These are phyloP conservation scores for Lasiodiplodia theobromae DNA, from an alignment of 2,329 filamentous ascomycete genomes.

Conservation along the genomic window DNA sequence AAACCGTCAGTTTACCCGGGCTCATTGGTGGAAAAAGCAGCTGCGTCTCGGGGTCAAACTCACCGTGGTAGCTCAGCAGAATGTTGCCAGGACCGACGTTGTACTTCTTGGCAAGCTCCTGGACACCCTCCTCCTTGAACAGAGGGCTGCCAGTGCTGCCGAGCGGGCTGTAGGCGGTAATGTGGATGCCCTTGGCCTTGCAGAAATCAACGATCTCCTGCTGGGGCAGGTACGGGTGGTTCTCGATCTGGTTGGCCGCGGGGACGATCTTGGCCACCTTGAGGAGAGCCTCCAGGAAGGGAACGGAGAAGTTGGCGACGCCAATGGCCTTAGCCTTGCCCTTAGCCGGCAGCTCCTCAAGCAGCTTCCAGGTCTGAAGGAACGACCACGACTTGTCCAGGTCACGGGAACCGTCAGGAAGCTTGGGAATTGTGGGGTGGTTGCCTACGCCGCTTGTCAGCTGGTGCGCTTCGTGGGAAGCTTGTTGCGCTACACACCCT, in stretches of 20 bases:
- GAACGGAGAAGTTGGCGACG: constrained; percentile 58
- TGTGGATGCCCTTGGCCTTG: constrained; percentile 71
- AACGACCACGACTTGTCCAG: constrained; percentile 74
- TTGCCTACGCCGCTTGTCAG: constrained; percentile 58
- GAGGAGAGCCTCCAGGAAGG: constrained; percentile 58
- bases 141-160: constrained; percentile 58
- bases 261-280: constrained; percentile 68
- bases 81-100: constrained; percentile 61
- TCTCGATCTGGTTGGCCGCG: constrained; percentile 76
- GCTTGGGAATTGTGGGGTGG: constrained; percentile 77
- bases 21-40: constrained; percentile 21
- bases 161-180: constrained; percentile 71
- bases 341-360: constrained; percentile 66
- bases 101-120: constrained; percentile 59
- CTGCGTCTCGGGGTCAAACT: constrained; percentile 39
- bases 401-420: constrained; percentile 75
- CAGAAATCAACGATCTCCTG: constrained; percentile 75
- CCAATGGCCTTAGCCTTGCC: constrained; percentile 59
- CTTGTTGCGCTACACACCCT: constrained; percentile 56
- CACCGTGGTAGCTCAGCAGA: constrained; percentile 75
- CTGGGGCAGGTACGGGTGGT: constrained; percentile 75
- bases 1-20: constrained; percentile 18
- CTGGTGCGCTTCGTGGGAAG: not conserved
- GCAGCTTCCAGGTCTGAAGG: constrained; percentile 77
- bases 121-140: constrained; percentile 56